Evolutionary conservation across 345 rosid species (phyloP), one percentile per base, ranked within the genome.

Genomic region (thale cress (Arabidopsis thaliana)): DNA sequence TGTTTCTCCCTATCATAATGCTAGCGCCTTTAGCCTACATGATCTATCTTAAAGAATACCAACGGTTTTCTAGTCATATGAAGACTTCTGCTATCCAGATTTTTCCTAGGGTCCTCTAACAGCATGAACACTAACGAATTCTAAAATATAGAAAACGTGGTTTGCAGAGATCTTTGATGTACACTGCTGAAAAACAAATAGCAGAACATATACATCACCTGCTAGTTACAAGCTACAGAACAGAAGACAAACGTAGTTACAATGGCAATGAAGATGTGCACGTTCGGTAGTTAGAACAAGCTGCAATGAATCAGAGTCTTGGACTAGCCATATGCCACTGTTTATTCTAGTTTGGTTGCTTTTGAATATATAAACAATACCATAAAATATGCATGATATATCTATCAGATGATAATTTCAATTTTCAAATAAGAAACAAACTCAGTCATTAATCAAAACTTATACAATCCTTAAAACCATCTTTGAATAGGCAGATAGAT

Each of bases 121-220:
- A 25, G 59, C 38, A 61, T 51, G 60, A 72, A 51, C 34, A 64
- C 11, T 62, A 51, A 44, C 52, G 65, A 16, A 14, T 44, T 45
- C n/a, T 6, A 46, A 23, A 13, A 24, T 45, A 65, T n/a, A 34
- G 40, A 34, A 40, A 23, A 34, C 6, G 1, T 56, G 57, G 58
- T 65, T 56, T 36, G 59, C 33, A 38, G n/a, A 45, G 49, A 32
- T 57, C 66, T 57, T 65, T 58, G 40, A 66, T 66, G 72, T 12
- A 37, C 55, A 74, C 8, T 45, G 33, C 32, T 66, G 51, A 37
- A 66, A 33, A 66, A 58, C 40, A 52, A 38, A 25, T 37, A 37
- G 66, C 33, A 74, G 34, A 38, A 74, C 72, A 65, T 34, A 34
- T 7, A 36, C 41, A 49, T 28, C 30, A 57, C 51, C 49, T 65